Conservation (phyloP, 2,329 filamentous ascomycete genomes). For the Pseudogymnoascus sp. region DNA sequence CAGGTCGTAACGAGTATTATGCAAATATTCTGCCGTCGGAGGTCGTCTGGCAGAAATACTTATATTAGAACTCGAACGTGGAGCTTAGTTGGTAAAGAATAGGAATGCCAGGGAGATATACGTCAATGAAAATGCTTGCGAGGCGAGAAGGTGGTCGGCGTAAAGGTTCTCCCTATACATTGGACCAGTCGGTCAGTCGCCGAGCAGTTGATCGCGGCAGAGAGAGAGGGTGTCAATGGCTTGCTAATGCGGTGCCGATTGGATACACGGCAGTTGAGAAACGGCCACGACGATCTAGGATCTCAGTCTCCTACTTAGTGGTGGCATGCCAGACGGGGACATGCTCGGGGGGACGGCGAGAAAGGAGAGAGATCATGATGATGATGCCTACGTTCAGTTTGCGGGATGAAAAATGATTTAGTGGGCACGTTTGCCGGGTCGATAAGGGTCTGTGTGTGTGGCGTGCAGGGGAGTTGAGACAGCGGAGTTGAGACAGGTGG, state of each 20-base stretch:
- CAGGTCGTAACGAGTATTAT: background rate
- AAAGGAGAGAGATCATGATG: background rate
- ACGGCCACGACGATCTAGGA: background rate
- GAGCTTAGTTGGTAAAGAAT: background rate
- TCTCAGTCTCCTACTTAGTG: background rate
- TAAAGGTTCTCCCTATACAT: background rate
- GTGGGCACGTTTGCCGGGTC: background rate
- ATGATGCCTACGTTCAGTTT: background rate
- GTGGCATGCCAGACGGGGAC: background rate
- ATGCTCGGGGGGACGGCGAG: background rate
- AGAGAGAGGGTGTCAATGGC: background rate
- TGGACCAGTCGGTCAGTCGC: background rate
- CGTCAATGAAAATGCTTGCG: background rate
- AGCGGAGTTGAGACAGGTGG: background rate
- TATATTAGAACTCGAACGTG: background rate
- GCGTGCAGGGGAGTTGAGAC: background rate
- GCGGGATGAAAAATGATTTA: background rate
- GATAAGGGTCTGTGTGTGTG: background rate
- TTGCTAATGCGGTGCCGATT: background rate
- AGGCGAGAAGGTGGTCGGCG: background rate
- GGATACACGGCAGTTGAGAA: background rate
- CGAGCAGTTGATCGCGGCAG: background rate
- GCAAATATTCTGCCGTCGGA: background rate
- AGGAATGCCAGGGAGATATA: background rate
- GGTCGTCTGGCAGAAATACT: background rate